Evolutionary conservation across 108 stramenopile genomes (phyloP), one percentile per base, ranked within the genome.

Genomic region (Pseudonitzschia multiseries): DNA sequence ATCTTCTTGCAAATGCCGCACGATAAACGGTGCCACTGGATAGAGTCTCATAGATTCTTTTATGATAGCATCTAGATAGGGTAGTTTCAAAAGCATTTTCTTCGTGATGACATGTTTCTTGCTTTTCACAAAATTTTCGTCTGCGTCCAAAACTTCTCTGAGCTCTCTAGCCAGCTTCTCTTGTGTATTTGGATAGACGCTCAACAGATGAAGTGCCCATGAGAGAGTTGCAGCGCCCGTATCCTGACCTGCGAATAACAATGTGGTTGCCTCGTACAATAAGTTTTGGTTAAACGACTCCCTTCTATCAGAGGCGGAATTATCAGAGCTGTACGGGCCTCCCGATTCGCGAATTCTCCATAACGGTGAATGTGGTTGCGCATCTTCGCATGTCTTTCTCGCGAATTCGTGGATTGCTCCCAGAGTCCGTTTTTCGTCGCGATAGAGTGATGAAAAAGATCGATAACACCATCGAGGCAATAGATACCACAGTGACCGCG

Each of bases 171-270:
- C 85, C 22, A 89, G 72, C 52, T 67, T 85, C 44, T 80, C 56
- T 76, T 92, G 91, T 28, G 83, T 81, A 1, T 82, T 56, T 21
- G 91, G 88, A 83, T 92, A 65, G n/a, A 95, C 61, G 36, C 89
- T 90, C 40, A 97, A 75, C 65, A 97, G 81, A 76, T 97, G 93
- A 73, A 97, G 70, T 22, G 94, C 92, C 96, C 96, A 97, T 22
- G 93, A 93, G 22, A 97, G 75, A 2, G 96, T 97, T 6, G 96
- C 96, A 26, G 96, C 96, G 66, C 89, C 90, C 12, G 96, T 97
- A 79, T 97, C 96, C 73, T 97, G 96, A 33, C 96, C 96, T 9
- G 96, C 96, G 78, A 97, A 97, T 48, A 97, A 78, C 10, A 97
- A 79, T 31, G 96, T 97, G 32, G 95, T 97, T 28, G 94, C 92